Evolutionary conservation across 345 rosid species (phyloP), one percentile per base, ranked within the genome.

Genomic region (Bruguiera parviflora): DNA sequence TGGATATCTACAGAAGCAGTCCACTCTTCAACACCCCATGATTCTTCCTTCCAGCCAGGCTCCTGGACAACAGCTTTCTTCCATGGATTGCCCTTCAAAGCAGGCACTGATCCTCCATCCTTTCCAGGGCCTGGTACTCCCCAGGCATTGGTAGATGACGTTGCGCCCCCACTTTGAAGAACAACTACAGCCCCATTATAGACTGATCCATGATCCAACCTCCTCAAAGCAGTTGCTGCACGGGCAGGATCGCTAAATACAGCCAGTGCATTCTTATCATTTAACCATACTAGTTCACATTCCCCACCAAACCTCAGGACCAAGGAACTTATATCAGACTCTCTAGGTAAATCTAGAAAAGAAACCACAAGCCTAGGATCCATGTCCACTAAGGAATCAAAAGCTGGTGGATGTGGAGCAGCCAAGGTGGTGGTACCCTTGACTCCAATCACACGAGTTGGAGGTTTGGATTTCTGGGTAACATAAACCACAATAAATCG

Each of bases 151-250:
- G 73, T 69, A 61, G 78, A 71, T 19, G 82, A 39, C 61, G 87
- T 51, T 33, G 83, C 72, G 8, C 76, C 80, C n/a, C 65, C 71
- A 68, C 72, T 86, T 46, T 82, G 94, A 75, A 74, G 68, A 73
- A 77, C 71, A 66, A 80, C 77, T n/a, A 74, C 83, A 3, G 92
- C 97, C 49, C 99, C 99, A 11, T 81, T 69, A 77, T 95, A 95
- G 28, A 76, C 83, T 31, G 97, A 90, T 65, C 89, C 97, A 59
- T 92, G 96, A 64, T 92, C 99, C 80, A 92, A 77, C 77, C 99
- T 89, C 85, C 99, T 88, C 92, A 92, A 81, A 15, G 99, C 99
- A 63, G 99, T 95, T 55, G 96, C 96, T n/a, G 99, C 99, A 64
- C 97, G 85, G 15, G 93, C 89, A 18, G 94, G 97, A 72, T 92